phyloP scores from a whole-genome alignment of 2,329 filamentous ascomycete genomes.

The Fusarium continuum region DNA sequence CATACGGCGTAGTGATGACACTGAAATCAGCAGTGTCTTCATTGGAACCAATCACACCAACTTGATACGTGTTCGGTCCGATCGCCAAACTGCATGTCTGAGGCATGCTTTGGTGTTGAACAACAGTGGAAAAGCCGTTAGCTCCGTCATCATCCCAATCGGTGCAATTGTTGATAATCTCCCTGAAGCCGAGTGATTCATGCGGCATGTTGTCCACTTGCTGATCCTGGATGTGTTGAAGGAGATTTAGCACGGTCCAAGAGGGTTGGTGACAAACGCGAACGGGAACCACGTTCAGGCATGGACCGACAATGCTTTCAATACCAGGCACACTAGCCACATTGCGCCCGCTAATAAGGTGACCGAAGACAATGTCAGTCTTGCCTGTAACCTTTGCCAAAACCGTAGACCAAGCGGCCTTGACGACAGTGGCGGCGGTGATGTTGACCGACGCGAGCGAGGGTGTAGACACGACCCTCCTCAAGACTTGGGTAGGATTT shows the following conservation, averaged over 20 bases:
- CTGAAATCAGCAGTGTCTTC: slow-evolving; percentile 38
- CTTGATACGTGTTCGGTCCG: slow-evolving; percentile 25
- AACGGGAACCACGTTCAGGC: slow-evolving; percentile 27
- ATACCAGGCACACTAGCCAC: slow-evolving; percentile 2
- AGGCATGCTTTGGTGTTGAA: slow-evolving; percentile 41
- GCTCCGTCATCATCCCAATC: slow-evolving; percentile 30
- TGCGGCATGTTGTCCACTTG: slow-evolving; percentile 46
- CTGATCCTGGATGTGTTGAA: slow-evolving; percentile 53
- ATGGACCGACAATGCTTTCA: slow-evolving; percentile 27
- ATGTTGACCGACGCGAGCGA: slow-evolving; percentile 32
- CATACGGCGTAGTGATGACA: slow-evolving; percentile 35
- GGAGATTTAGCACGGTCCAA: slow-evolving; percentile 50
- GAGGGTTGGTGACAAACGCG: slow-evolving; percentile 9
- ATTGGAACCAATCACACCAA: slow-evolving; percentile 29
- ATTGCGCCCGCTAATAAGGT: slow-evolving; percentile 32
- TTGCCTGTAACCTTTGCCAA: slow-evolving; percentile 50
- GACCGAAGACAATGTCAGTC: slow-evolving; percentile 37
- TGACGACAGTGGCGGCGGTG: slow-evolving; percentile 52
- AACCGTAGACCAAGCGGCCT: slow-evolving; percentile 56
- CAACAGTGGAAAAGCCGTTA: slow-evolving; percentile 36
- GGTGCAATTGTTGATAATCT: slow-evolving; percentile 40
- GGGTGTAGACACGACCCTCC: neutral
- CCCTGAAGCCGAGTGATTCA: slow-evolving; percentile 38
- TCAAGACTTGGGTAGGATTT: slow-evolving; percentile 4
- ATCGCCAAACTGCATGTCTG: slow-evolving; percentile 16